Base-by-base conservation (phyloP, 2,329 filamentous ascomycete genomes). In the Cercospora citrullina region DNA sequence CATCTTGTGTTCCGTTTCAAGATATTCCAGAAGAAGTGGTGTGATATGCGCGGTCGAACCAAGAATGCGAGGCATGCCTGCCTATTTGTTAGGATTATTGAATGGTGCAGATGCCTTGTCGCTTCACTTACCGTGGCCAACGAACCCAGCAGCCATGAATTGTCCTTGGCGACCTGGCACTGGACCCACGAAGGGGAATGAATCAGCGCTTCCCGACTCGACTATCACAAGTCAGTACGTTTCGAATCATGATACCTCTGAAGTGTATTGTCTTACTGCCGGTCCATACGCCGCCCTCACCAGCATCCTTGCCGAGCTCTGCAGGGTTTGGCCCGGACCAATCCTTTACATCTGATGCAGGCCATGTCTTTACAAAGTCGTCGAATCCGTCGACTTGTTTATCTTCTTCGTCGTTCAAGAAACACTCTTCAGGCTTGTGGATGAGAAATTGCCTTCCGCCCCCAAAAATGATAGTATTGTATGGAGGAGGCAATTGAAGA, bases 21-120 rank as follows among this genome's bases (percentile, higher is more conserved):
- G 61, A 4, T 69, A 71, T 5, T 72, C 61, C 8, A 78, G 59
- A 2, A 78, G 63, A 4, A 73, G 66, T 5, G 74, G 75, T 3
- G 70, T 69, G 16, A 78, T 72, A 31, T 77, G 72, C 1, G 77
- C 75, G 0, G 75, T 71, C 1, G 75, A 75, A 26, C 77, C 72
- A 1, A 79, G 68, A 57, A 78, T 76, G 1, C 77, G 75, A 23
- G 77, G 76, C 77, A 78, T 78, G 26, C 76, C 75, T 72, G 63
- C 4, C 8, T 16, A 55, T 14, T 8, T 31, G n/a, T 21, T 36
- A 59, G 55, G 8, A 18, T 12, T 36, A 2, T 18, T 23, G 18
- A 21, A 6, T 36, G 1, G 30, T 36, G 28, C n/a, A 23, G 18
- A 18, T 23, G 10, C 7, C 18, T 55, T 36, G 21, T 61, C 18